Percentiles rank a stretch among this genome's conserved stretches.
Evolutionary conservation across 768 basidiomycete genomes (phyloP).

Genomic region (Mycena pura): DNA sequence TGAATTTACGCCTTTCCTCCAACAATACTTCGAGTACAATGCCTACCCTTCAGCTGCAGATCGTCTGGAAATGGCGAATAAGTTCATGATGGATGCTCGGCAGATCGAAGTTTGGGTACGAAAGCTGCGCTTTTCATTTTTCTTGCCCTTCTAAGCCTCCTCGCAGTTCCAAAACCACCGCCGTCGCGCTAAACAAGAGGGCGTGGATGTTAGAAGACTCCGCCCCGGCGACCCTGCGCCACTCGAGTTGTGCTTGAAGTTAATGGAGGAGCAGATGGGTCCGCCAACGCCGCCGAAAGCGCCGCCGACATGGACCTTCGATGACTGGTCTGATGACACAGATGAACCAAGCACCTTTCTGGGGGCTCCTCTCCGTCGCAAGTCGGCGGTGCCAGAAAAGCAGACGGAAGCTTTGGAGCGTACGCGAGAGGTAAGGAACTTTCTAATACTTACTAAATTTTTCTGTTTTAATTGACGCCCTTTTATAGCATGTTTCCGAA

Average conservation of each 20-base stretch:
- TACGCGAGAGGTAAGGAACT: slow-evolving; percentile 37
- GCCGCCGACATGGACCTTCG: slow-evolving; percentile 12
- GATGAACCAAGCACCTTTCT: slow-evolving; percentile 12
- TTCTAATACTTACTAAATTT: background rate
- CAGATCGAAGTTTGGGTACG: slow-evolving; percentile 66
- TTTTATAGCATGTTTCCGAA: slow-evolving; percentile 35
- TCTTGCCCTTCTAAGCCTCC: background rate
- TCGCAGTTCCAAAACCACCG: slow-evolving; percentile 63
- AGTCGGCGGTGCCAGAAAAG: slow-evolving; percentile 30
- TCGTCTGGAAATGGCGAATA: slow-evolving; percentile 46
- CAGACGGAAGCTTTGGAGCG: slow-evolving; percentile 42
- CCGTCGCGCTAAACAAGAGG: slow-evolving; percentile 44
- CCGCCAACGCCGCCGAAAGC: slow-evolving; percentile 24
- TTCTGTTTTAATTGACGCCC: background rate
- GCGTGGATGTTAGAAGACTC: slow-evolving; percentile 29
- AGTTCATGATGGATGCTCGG: slow-evolving; percentile 47
- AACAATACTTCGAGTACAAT: slow-evolving; percentile 55
- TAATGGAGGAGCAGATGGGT: slow-evolving; percentile 35
- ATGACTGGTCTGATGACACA: too few relatives aligned
- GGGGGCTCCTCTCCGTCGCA: slow-evolving; percentile 9
- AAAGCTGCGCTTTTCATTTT: background rate
- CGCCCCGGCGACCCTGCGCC: slow-evolving; percentile 26
- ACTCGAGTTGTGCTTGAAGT: slow-evolving; percentile 30
- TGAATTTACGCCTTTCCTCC: slow-evolving; percentile 54
- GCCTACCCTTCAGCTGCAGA: slow-evolving; percentile 53